Evolutionary conservation across 495 filamentous ascomycete species (phyloP), one percentile per base, ranked within the genome.

Genomic region (Daldinia caldariorum): DNA sequence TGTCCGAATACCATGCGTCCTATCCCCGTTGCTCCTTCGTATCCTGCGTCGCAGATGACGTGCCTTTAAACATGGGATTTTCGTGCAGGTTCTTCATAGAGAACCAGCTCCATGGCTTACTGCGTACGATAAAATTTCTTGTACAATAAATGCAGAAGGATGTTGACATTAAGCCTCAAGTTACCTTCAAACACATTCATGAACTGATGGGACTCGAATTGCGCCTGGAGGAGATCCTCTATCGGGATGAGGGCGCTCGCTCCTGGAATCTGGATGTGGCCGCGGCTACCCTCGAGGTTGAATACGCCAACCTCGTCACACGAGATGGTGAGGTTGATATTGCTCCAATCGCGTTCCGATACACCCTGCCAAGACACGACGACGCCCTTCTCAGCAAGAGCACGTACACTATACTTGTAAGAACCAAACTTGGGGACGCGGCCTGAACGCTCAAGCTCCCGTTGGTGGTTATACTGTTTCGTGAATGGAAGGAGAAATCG

Each of bases 381-480:
- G 3, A 99, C 94, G 50, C 95, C 96, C 78, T 96, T 95, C 74
- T 97, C 95, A 3, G 90, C 90, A 32, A 99, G 86, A 38, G 90
- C 91, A 53, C 92, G 89, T 0, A 94, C 95, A 37, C 89, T 92
- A 81, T 98, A 98, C 80, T 98, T 98, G 88, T 91, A 99, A 9
- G 91, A 94, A 51, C 95, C 95, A 76, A 98, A 98, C 75, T 97
- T 97, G 76, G 97, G 96, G 49, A 96, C 91, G 54, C 94, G 92
- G 41, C 95, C 95, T 4, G 90, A 88, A 60, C 92, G 90, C 74
- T 96, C 91, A 12, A 99, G 90, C 79, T 99, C 95, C 61, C 92
- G 88, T 81, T 97, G 94, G 80, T 99, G 95, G 80, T 96, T 94
- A 87, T 97, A 99, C 77, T 99, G 95, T 71, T 97, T 97, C 35